Evolutionary conservation across 2,329 filamentous ascomycete species (phyloP).

Genomic region (Pestalotiopsis sp.): DNA sequence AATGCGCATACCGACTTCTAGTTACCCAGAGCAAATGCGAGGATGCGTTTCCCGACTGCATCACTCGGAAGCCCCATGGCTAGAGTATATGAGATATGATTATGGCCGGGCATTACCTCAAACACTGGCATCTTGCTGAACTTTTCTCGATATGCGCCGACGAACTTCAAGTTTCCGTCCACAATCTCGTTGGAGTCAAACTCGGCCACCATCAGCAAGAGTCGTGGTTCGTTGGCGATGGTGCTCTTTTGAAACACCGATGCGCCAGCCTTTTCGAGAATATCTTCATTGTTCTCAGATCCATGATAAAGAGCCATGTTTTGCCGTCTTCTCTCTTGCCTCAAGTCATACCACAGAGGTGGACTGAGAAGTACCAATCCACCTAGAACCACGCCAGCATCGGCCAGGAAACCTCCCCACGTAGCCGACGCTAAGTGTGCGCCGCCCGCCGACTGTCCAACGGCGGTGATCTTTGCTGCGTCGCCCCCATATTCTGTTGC

Average conservation of each 20-base stretch:
- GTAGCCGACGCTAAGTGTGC: constrained; percentile 4
- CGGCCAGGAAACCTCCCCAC: neutral
- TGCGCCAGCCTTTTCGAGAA: neutral
- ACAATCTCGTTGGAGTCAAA: constrained; percentile 7
- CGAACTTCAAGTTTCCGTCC: neutral
- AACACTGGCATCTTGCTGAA: neutral
- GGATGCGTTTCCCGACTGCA: constrained; percentile 1
- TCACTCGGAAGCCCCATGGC: neutral
- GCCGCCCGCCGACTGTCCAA: neutral
- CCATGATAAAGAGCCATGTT: constrained; percentile 5
- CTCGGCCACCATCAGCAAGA: constrained; percentile 6
- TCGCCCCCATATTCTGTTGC: neutral
- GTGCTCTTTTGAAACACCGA: neutral
- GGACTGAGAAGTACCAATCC: constrained; percentile 2
- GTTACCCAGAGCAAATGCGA: constrained; percentile 8
- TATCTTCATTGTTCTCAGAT: neutral
- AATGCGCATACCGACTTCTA: neutral
- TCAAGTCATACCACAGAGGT: constrained; percentile 3
- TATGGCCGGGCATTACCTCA: constrained; percentile 7
- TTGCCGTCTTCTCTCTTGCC: neutral
- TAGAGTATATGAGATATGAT: constrained; percentile 5
- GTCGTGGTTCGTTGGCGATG: neutral
- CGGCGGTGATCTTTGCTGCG: neutral
- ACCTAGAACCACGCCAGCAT: neutral
- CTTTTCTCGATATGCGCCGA: constrained; percentile 2